Evolutionary conservation across 768 basidiomycete genomes (phyloP), one percentile per base, ranked within the genome.

Genomic region (Exidia glandulosa): DNA sequence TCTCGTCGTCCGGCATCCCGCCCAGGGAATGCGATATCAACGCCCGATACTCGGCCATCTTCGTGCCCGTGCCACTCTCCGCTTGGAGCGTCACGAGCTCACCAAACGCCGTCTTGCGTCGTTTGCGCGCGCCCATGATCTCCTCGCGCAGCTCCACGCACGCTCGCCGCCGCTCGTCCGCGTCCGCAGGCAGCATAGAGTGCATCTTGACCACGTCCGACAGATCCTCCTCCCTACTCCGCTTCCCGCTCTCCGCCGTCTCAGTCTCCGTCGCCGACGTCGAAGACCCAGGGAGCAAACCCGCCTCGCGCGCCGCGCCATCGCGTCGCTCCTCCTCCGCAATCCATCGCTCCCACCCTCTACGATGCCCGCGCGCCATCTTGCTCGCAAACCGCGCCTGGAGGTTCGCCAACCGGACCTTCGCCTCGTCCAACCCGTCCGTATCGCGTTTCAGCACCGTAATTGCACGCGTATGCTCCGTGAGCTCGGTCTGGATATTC

Each of bases 321-420:
- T 95, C 92, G 30, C 94, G 79, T 33, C 75, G 75, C 68, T 90
- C 87, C 73, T 97, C 90, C 60, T 88, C 87, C 64, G 85, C 85
- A 25, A 89, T 74, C 94, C 95, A 98, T 66, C 88, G 90, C 70
- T 95, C 91, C 86, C 88, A 97, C 2, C 94, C 95, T 29, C 87
- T 68, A 56, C 89, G 80, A 74, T 91, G 92, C 63, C 88, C 77
- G 65, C 80, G 80, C 23, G 86, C 88, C 84, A 96, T 90, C 72
- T 88, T 91, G 6, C 74, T 74, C 30, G 79, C 73, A 32, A 97
- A 73, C 62, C 84, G 84, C 19, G 71, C 72, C 70, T 92, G 87
- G 59, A 94, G 71, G 32, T 79, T 78, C 32, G 78, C 74, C 54
- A 95, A 74, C 29, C 74, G 68, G 59, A 79, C 75, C 60, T 84